These are phyloP conservation scores for Trichoderma koningii DNA, from an alignment of 2,329 filamentous ascomycete species.

Conservation along the genomic window DNA sequence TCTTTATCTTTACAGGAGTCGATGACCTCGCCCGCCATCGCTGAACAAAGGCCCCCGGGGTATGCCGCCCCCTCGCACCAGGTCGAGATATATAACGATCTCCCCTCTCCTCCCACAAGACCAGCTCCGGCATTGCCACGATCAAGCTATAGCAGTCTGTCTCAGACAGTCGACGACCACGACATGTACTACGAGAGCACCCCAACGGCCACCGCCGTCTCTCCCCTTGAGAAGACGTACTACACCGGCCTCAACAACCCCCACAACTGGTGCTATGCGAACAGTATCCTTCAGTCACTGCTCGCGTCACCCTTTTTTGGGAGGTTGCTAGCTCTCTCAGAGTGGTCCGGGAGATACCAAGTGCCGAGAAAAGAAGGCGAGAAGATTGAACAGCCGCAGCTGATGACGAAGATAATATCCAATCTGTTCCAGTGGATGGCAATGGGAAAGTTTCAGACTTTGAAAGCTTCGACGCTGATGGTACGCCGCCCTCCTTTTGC, in stretches of 20 bases:
- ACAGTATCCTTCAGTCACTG: constrained; percentile 82
- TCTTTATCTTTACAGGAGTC: constrained; percentile 64
- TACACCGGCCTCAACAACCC: constrained; percentile 75
- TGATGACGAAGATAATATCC: constrained; percentile 61
- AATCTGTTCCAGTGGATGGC: constrained; percentile 61
- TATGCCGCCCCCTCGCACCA: constrained; percentile 38
- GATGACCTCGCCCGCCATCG: constrained; percentile 51
- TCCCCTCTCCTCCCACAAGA: constrained; percentile 61
- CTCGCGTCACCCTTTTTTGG: constrained; percentile 72
- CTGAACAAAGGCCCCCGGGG: constrained; percentile 33
- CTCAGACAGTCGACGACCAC: constrained; percentile 42
- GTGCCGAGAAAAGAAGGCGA: constrained; percentile 65
- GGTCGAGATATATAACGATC: constrained; percentile 49
- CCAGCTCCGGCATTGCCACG: constrained; percentile 69
- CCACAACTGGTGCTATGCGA: constrained; percentile 86
- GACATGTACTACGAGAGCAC: constrained; percentile 44
- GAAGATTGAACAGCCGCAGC: constrained; percentile 54
- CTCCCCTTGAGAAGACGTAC: constrained; percentile 41
- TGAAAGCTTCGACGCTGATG: constrained; percentile 60
- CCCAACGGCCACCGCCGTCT: constrained; percentile 40
- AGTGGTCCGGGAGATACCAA: constrained; percentile 66
- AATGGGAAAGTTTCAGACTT: constrained; percentile 50
- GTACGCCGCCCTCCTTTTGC: constrained; percentile 43
- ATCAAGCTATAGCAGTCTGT: constrained; percentile 78
- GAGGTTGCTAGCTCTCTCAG: constrained; percentile 60